phyloP scores from a whole-genome alignment of 2,329 filamentous ascomycete genomes.

The Colletotrichum musae region DNA sequence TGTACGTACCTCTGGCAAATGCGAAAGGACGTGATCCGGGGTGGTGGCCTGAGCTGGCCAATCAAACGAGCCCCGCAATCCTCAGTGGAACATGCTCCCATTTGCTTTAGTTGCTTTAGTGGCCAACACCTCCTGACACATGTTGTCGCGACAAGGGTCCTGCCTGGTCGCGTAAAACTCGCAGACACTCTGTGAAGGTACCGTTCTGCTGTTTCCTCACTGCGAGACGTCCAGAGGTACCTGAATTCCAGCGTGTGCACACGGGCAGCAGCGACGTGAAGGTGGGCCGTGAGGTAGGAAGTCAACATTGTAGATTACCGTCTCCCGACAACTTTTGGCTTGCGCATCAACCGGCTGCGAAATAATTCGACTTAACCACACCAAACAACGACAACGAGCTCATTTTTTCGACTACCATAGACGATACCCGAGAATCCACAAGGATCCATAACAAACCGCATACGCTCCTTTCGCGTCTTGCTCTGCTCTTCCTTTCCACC shows the following conservation, averaged over 20 bases:
- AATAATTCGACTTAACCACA: conserved; percentile 4
- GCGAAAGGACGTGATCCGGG: conserved; percentile 20
- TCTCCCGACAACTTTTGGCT: conserved; percentile 17
- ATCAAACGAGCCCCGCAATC: conserved; percentile 37
- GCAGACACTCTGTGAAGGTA: conserved; percentile 29
- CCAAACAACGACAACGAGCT: conserved; percentile 7
- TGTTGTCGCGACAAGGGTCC: conserved; percentile 52
- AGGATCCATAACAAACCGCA: conserved; percentile 11
- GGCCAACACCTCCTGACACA: conserved; percentile 50
- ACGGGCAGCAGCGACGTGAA: conserved; percentile 16
- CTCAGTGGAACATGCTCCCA: conserved; percentile 12
- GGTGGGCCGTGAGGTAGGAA: conserved; percentile 36
- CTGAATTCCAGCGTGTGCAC: neutral
- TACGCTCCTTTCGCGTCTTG: conserved; percentile 32
- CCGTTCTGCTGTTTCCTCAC: conserved; percentile 24
- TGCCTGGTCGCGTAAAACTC: conserved; percentile 43
- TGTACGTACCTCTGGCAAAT: too few relatives aligned
- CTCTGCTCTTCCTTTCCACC: conserved; percentile 12
- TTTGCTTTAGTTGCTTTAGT: conserved; percentile 36
- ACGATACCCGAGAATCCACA: conserved; percentile 33
- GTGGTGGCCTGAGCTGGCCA: conserved; percentile 21
- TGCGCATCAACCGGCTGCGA: conserved; percentile 26
- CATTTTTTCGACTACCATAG: conserved; percentile 24
- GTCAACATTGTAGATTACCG: conserved; percentile 34
- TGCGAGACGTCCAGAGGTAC: conserved; percentile 1